phyloP scores from a whole-genome alignment of 106 monocot species.

The Acorus gramineus region DNA sequence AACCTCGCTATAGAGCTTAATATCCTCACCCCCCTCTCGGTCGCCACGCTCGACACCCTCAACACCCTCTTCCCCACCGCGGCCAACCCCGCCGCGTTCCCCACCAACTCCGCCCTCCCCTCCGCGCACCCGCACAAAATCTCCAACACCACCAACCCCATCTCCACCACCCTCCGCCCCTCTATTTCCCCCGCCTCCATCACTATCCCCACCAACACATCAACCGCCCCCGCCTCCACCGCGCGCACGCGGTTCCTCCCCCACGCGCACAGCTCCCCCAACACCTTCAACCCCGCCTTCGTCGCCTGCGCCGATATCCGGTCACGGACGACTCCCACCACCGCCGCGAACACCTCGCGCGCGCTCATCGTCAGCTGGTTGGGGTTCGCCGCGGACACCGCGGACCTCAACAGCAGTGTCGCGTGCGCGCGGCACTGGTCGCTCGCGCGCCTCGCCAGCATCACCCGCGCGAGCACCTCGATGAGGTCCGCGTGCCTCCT shows the following conservation, averaged over 20 bases:
- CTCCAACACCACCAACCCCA: background rate
- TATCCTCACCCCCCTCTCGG: background rate
- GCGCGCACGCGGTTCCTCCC: slow-evolving; percentile 38
- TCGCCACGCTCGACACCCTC: background rate
- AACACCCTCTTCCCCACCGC: background rate
- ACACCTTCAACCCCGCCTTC: slow-evolving; percentile 36
- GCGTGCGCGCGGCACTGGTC: background rate
- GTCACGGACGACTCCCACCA: slow-evolving; percentile 27
- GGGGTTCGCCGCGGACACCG: background rate
- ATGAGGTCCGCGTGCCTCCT: background rate
- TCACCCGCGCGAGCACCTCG: background rate
- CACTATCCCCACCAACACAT: slow-evolving; percentile 27
- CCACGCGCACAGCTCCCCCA: slow-evolving; percentile 12
- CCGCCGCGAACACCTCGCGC: slow-evolving; percentile 19
- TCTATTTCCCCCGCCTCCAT: slow-evolving; percentile 8
- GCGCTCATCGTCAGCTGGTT: background rate
- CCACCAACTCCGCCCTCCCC: background rate
- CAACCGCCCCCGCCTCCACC: slow-evolving; percentile 27
- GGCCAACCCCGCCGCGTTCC: background rate
- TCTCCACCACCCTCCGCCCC: background rate
- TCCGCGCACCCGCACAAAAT: background rate
- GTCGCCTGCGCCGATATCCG: slow-evolving; percentile 23
- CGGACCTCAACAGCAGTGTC: background rate
- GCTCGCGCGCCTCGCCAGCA: background rate
- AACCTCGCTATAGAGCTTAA: slow-evolving; percentile 24